A percentile compares a stretch with the other conserved stretches of the same genome.
Evolutionary conservation across 106 monocot species (phyloP).

Genomic region (Platanthera zijinensis): DNA sequence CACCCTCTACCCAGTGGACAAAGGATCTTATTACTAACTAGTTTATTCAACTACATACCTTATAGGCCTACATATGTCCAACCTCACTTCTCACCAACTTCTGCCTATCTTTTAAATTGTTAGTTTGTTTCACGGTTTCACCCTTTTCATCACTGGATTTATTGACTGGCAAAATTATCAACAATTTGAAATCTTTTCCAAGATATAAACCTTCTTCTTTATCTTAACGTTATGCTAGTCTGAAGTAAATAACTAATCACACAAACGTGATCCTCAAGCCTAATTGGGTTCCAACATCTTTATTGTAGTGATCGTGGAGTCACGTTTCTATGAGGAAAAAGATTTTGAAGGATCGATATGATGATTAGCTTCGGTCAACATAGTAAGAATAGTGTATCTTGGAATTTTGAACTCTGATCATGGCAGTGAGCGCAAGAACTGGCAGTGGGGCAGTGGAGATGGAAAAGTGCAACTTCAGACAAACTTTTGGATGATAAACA

Average conservation of each 20-base stretch:
- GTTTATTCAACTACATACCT: background rate
- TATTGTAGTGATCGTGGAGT: background rate
- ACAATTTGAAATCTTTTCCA: no score
- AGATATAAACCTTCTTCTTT: background rate
- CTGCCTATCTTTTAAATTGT: background rate
- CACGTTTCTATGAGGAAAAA: background rate
- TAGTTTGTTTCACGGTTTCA: no score
- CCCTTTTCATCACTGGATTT: no score
- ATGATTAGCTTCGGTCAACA: background rate
- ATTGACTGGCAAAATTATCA: no score
- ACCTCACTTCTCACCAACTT: background rate
- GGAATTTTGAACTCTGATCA: no score
- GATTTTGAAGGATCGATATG: background rate
- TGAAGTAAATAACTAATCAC: background rate
- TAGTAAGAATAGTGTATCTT: background rate
- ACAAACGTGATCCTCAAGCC: background rate
- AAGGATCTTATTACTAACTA: background rate
- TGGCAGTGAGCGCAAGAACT: no score
- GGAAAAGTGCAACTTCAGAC: no score
- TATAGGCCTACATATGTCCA: background rate
- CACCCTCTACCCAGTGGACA: background rate
- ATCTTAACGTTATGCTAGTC: background rate
- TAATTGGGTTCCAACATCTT: background rate
- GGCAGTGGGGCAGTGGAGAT: no score
- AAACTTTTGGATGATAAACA: no score